phyloP scores from a whole-genome alignment of 768 basidiomycete genomes.

The Mycena polygramma region DNA sequence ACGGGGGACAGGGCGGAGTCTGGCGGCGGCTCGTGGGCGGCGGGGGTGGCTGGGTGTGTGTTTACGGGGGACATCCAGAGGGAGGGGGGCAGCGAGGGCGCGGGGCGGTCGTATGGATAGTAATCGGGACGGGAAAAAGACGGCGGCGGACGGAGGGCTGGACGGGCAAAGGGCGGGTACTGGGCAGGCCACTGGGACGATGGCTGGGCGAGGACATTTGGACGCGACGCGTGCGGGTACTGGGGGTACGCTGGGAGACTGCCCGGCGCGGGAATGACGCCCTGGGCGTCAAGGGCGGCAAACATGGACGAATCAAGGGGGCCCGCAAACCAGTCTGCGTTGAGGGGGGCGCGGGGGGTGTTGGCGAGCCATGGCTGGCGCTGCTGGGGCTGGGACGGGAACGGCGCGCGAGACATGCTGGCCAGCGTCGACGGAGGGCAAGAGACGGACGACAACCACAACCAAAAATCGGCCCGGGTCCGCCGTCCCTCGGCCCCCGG shows the following conservation, averaged over 20 bases:
- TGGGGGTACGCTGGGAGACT: slow-evolving; percentile 56
- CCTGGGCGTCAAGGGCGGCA: slow-evolving; percentile 72
- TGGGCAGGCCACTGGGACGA: slow-evolving; percentile 34
- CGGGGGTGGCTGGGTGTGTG: slow-evolving; percentile 52
- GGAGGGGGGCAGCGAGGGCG: slow-evolving; percentile 75
- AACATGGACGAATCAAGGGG: slow-evolving; percentile 74
- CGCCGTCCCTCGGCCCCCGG: not conserved
- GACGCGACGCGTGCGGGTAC: slow-evolving; percentile 39
- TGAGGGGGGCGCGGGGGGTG: slow-evolving; percentile 33
- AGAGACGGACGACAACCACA: not conserved
- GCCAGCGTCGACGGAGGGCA: not conserved
- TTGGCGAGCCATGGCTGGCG: slow-evolving; percentile 11
- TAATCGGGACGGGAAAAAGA: slow-evolving; percentile 38
- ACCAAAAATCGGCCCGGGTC: not conserved
- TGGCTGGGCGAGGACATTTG: slow-evolving; percentile 38
- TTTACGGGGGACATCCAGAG: slow-evolving; percentile 87
- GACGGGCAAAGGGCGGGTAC: slow-evolving; percentile 32
- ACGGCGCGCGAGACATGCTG: not conserved
- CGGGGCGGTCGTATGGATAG: slow-evolving; percentile 61
- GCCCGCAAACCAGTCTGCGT: slow-evolving; percentile 72
- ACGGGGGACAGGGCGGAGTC: slow-evolving; percentile 56
- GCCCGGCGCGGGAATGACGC: slow-evolving; percentile 56
- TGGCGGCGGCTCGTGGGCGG: slow-evolving; percentile 53
- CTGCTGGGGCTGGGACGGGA: not conserved
- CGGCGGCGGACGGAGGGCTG: slow-evolving; percentile 25